Percentiles rank a stretch among this genome's conserved stretches.
Conservation (phyloP, 768 basidiomycete species). For the Russula virescens region DNA sequence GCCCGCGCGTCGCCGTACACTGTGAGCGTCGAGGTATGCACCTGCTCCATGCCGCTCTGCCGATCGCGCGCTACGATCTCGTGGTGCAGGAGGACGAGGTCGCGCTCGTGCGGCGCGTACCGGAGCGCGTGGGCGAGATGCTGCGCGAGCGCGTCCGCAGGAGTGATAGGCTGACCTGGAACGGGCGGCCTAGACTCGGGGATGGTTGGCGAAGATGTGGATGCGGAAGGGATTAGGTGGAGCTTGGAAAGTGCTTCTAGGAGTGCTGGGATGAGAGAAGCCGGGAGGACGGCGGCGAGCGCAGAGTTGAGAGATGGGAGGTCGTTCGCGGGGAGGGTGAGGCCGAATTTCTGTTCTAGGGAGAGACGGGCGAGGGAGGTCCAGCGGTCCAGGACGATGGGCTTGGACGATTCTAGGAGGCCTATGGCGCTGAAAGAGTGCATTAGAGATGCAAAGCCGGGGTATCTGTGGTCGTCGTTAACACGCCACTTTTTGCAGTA, state of each 20-base stretch:
- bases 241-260: conserved; percentile 49
- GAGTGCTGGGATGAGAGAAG: conserved; percentile 28
- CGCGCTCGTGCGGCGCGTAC: conserved; percentile 67
- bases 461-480: conserved; percentile 50
- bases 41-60: conserved; percentile 34
- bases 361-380: conserved; percentile 35
- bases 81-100: conserved; percentile 84
- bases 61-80: conserved; percentile 54
- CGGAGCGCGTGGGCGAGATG: conserved; percentile 66
- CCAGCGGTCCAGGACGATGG: conserved; percentile 37
- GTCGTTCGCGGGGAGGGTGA: conserved; percentile 30
- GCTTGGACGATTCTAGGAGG: conserved; percentile 44
- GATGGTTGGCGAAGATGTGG: background rate
- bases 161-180: conserved; percentile 31
- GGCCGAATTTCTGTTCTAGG: conserved; percentile 29
- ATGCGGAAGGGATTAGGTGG: conserved; percentile 27
- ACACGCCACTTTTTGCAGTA: background rate
- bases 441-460: conserved; percentile 74
- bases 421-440: conserved; percentile 67
- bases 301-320: conserved; percentile 33
- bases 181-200: conserved; percentile 37
- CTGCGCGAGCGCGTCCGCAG: conserved; percentile 70
- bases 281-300: conserved; percentile 27
- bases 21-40: conserved; percentile 62
- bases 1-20: conserved; percentile 51